These are phyloP conservation scores for Cladosporium oxysporum DNA, from an alignment of 2,329 filamentous ascomycete genomes.

Conservation along the genomic window DNA sequence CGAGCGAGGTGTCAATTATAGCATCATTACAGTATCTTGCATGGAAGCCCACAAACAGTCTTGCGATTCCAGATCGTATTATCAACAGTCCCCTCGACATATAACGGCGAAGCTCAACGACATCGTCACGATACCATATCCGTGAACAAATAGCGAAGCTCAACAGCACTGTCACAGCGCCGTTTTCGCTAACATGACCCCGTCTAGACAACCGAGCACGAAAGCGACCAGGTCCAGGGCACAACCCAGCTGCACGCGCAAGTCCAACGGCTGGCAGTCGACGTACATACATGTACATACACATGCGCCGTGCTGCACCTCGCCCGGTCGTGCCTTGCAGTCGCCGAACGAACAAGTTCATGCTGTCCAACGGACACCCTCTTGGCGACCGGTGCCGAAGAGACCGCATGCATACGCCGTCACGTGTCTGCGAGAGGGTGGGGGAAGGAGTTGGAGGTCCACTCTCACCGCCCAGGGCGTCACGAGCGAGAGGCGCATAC, in stretches of 20 bases:
- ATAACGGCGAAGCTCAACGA: too few relatives aligned
- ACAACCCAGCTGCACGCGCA: conserved; percentile 9
- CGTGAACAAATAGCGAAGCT: too few relatives aligned
- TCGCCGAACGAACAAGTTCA: conserved; percentile 15
- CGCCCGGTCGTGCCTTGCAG: conserved; percentile 18
- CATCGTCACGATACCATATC: too few relatives aligned
- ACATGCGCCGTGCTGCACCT: conserved; percentile 7
- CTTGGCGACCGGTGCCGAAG: conserved; percentile 18
- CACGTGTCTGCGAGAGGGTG: conserved; percentile 13
- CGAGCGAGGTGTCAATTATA: too few relatives aligned
- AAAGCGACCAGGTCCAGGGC: conserved; percentile 9
- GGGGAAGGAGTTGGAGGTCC: background rate
- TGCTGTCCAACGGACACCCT: conserved; percentile 13
- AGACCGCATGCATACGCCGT: conserved; percentile 15
- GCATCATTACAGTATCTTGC: too few relatives aligned
- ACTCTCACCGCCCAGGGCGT: conserved; percentile 12
- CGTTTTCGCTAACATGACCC: background rate
- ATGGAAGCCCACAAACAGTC: too few relatives aligned
- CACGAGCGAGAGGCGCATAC: conserved; percentile 2
- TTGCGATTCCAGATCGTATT: too few relatives aligned
- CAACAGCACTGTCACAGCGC: background rate
- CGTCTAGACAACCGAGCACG: background rate
- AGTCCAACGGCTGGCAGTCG: conserved; percentile 16
- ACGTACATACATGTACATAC: conserved; percentile 1
- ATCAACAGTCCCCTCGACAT: too few relatives aligned